Percentiles rank a stretch among this genome's conserved stretches.
Evolutionary conservation across 768 basidiomycete species (phyloP).

Genomic region (Lentinula aciculospora): DNA sequence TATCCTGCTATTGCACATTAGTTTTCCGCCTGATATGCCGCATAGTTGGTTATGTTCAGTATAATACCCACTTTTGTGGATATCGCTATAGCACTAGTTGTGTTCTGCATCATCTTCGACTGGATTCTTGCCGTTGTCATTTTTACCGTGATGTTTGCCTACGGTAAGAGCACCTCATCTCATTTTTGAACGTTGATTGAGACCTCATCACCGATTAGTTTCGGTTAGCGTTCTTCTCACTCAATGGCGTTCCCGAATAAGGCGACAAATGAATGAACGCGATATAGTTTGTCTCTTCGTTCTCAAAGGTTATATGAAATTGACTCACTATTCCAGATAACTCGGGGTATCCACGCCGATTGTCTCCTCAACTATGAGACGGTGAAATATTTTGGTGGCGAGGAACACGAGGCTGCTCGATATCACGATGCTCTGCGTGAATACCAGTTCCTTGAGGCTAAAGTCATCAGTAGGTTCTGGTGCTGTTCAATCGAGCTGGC

Average conservation of each 20-base stretch:
- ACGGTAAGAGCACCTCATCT: slow-evolving; percentile 42
- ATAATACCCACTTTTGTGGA: slow-evolving; percentile 82
- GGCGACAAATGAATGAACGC: slow-evolving; percentile 76
- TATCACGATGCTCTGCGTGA: slow-evolving; percentile 66
- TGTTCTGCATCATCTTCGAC: slow-evolving; percentile 60
- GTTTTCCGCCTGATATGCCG: slow-evolving; percentile 2
- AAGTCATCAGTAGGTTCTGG: slow-evolving; percentile 56
- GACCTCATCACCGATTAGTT: slow-evolving; percentile 26
- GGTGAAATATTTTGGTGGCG: slow-evolving; percentile 87
- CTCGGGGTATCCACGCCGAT: slow-evolving; percentile 80
- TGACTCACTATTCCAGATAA: slow-evolving; percentile 35
- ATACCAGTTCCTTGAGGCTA: slow-evolving; percentile 72
- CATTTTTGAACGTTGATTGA: background rate
- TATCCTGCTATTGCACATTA: background rate
- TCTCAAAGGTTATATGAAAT: background rate
- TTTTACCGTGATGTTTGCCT: slow-evolving; percentile 67
- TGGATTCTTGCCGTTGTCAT: slow-evolving; percentile 65
- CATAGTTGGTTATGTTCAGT: slow-evolving; percentile 74
- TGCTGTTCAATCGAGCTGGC: background rate
- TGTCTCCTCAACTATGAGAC: slow-evolving; percentile 79
- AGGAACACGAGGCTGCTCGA: slow-evolving; percentile 69
- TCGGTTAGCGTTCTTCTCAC: slow-evolving; percentile 53
- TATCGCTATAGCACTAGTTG: slow-evolving; percentile 60
- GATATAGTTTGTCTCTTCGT: slow-evolving; percentile 51
- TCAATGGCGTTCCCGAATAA: slow-evolving; percentile 65